These are phyloP conservation scores for Penicillium robsamsonii DNA, from an alignment of 495 filamentous ascomycete species.

Conservation along the genomic window DNA sequence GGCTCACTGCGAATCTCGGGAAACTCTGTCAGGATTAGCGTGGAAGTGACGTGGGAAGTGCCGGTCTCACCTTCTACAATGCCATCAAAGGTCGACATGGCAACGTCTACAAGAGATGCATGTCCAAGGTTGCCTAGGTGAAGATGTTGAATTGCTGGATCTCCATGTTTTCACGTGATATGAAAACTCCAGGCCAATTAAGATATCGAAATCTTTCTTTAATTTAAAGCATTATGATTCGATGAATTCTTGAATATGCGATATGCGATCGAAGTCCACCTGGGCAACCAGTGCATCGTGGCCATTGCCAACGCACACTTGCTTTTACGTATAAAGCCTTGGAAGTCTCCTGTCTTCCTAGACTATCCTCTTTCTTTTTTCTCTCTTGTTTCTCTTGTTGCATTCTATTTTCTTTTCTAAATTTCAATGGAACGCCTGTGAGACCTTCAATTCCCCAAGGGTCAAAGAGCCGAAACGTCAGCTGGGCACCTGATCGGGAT, in stretches of 20 bases:
- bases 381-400: slow-evolving; percentile 5
- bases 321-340: slow-evolving; percentile 11
- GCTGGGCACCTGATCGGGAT: slow-evolving; percentile 11
- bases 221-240: not conserved
- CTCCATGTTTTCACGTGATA: slow-evolving; percentile 5
- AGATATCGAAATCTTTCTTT: not conserved
- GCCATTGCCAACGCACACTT: slow-evolving; percentile 23
- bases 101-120: not conserved
- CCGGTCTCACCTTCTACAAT: slow-evolving; percentile 52
- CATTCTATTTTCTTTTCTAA: slow-evolving; percentile 4
- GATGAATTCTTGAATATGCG: not conserved
- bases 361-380: slow-evolving; percentile 11
- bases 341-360: not conserved
- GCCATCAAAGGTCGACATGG: slow-evolving; percentile 82
- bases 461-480: slow-evolving; percentile 15
- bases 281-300: not conserved
- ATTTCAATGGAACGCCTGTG: slow-evolving; percentile 7
- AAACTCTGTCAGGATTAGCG: slow-evolving; percentile 35
- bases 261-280: too few species aligned
- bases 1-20: slow-evolving; percentile 39
- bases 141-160: slow-evolving; percentile 5
- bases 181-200: not conserved
- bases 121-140: slow-evolving; percentile 3
- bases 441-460: slow-evolving; percentile 14
- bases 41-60: slow-evolving; percentile 7